These are phyloP conservation scores for Ramaria sp. DNA, from an alignment of 768 basidiomycete genomes.

Conservation along the genomic window DNA sequence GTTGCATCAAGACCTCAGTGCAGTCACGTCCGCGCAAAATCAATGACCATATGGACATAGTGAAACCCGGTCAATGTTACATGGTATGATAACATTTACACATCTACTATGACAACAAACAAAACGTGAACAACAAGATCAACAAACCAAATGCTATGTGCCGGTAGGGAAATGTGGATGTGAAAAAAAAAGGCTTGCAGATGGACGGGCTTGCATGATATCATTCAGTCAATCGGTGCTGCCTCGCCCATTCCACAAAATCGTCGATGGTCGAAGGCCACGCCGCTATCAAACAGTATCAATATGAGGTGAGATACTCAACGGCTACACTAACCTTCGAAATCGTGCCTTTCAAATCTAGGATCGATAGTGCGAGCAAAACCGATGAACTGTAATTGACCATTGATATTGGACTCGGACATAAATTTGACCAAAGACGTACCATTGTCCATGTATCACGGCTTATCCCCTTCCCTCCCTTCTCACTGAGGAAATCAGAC, in stretches of 20 bases:
- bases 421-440: conserved; percentile 15
- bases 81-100: not conserved
- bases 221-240: conserved; percentile 1
- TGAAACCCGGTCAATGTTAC: too few relatives aligned
- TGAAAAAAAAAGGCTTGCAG: not conserved
- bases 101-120: not conserved
- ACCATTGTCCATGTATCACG: conserved; percentile 90
- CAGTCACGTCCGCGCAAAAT: not conserved
- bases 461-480: conserved; percentile 66
- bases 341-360: conserved; percentile 61
- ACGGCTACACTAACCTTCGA: conserved; percentile 43
- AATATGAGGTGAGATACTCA: not conserved
- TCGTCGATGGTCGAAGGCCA: conserved; percentile 87
- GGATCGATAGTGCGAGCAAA: conserved; percentile 70
- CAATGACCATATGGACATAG: too few relatives aligned
- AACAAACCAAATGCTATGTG: not conserved
- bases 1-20: not conserved
- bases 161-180: not conserved
- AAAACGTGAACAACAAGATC: not conserved
- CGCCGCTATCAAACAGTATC: conserved; percentile 38
- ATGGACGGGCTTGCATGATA: not conserved
- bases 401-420: not conserved
- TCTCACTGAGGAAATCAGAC: conserved; percentile 64
- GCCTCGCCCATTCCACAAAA: conserved; percentile 60
- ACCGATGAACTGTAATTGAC: conserved; percentile 51